These are phyloP conservation scores for Paecilomyces dactylethromorphus DNA, from an alignment of 2,329 filamentous ascomycete genomes.

Conservation along the genomic window DNA sequence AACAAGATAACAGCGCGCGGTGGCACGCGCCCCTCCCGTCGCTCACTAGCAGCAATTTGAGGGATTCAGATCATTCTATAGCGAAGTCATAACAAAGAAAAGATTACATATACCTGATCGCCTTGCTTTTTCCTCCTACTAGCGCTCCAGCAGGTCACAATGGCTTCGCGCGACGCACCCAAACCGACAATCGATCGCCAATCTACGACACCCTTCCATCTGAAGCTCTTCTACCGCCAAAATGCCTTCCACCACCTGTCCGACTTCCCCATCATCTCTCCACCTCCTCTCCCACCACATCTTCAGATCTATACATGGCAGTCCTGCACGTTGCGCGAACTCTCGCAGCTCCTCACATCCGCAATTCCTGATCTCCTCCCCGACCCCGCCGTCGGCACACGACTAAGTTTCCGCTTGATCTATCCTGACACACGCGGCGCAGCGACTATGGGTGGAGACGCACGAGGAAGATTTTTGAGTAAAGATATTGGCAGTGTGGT, in stretches of 20 bases:
- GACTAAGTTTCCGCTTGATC: conserved; percentile 80
- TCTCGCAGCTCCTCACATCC: conserved; percentile 68
- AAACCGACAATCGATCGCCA: conserved; percentile 56
- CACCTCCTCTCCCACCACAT: conserved; percentile 55
- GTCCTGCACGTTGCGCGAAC: conserved; percentile 71
- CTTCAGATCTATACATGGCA: conserved; percentile 83
- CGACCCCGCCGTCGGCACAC: conserved; percentile 67
- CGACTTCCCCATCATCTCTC: conserved; percentile 30
- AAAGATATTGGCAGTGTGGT: conserved; percentile 81
- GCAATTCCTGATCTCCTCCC: conserved; percentile 65
- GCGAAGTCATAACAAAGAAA: not conserved
- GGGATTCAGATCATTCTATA: not conserved
- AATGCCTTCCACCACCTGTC: conserved; percentile 59
- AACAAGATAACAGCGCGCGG: not conserved
- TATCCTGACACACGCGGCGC: conserved; percentile 63
- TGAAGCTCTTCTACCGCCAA: conserved; percentile 77
- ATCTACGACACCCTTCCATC: conserved; percentile 69
- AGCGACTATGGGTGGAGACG: conserved; percentile 30
- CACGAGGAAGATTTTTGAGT: conserved; percentile 59
- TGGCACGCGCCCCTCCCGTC: not conserved
- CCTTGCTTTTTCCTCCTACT: not conserved
- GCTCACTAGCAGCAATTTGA: not conserved
- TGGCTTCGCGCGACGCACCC: conserved; percentile 15
- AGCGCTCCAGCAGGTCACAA: not conserved
- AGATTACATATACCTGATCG: not conserved